A percentile compares a stretch with the other conserved stretches of the same genome.
Evolutionary conservation across 2,329 filamentous ascomycete species (phyloP).

Genomic region (Fusarium sp.): DNA sequence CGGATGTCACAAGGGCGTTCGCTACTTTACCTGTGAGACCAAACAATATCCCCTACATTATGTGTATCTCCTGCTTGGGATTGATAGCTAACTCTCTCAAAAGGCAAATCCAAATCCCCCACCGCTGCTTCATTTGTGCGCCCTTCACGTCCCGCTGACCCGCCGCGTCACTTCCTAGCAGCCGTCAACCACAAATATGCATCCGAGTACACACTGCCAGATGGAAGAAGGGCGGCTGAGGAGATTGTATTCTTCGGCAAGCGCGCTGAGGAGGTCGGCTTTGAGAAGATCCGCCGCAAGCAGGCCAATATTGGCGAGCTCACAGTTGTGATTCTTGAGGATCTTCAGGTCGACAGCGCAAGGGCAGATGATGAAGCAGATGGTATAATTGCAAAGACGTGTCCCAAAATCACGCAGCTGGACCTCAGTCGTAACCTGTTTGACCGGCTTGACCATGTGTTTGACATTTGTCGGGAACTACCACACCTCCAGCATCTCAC

Average conservation of each 20-base stretch:
- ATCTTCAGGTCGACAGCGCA: slow-evolving; percentile 69
- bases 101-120: slow-evolving; percentile 71
- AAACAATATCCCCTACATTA: not conserved
- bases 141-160: slow-evolving; percentile 77
- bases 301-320: slow-evolving; percentile 84
- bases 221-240: slow-evolving; percentile 54
- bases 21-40: slow-evolving; percentile 83
- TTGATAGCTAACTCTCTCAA: slow-evolving; percentile 10
- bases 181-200: slow-evolving; percentile 89
- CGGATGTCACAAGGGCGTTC: slow-evolving; percentile 81
- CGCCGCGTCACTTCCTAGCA: slow-evolving; percentile 78
- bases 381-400: slow-evolving; percentile 63
- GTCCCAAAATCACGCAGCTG: slow-evolving; percentile 79
- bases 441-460: slow-evolving; percentile 74
- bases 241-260: slow-evolving; percentile 82
- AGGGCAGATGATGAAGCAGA: slow-evolving; percentile 50
- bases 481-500: slow-evolving; percentile 74
- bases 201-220: slow-evolving; percentile 60
- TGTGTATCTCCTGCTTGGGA: not conserved
- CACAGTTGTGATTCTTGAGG: slow-evolving; percentile 85
- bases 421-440: slow-evolving; percentile 90
- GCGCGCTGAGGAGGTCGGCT: slow-evolving; percentile 92
- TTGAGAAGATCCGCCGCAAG: slow-evolving; percentile 88
- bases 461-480: slow-evolving; percentile 78
- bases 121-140: slow-evolving; percentile 90